Percentiles rank a stretch among this genome's conserved stretches.
phyloP scores from a whole-genome alignment of 1,284 basidiomycete genomes.

The Ceratobasidium sp. region DNA sequence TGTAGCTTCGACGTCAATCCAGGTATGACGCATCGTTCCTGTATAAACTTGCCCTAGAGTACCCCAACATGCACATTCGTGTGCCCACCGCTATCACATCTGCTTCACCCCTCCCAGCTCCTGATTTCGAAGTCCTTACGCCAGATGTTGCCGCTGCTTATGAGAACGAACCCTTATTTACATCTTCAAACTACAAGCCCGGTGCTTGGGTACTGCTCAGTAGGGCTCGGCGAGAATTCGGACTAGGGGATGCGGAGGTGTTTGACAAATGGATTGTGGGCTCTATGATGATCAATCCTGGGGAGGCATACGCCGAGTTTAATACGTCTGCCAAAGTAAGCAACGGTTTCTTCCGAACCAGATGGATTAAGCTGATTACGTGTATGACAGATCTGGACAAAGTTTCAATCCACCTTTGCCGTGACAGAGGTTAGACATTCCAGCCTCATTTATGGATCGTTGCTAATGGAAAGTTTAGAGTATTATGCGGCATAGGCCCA shows the following conservation, averaged over 20 bases:
- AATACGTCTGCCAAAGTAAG: constrained; percentile 73
- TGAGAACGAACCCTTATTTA: constrained; percentile 55
- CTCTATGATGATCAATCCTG: constrained; percentile 72
- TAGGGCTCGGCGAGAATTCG: constrained; percentile 68
- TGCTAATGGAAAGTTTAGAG: constrained; percentile 58
- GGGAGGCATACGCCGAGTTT: constrained; percentile 76
- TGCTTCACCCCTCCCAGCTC: constrained; percentile 56
- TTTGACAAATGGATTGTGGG: constrained; percentile 75
- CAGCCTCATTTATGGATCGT: background rate
- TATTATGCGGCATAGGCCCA: constrained; percentile 68
- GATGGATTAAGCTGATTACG: too few relatives aligned
- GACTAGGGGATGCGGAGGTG: constrained; percentile 59
- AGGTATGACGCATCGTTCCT: constrained; percentile 67
- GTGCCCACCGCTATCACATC: constrained; percentile 58
- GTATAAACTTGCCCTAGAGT: constrained; percentile 67
- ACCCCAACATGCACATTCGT: constrained; percentile 72
- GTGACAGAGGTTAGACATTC: constrained; percentile 62
- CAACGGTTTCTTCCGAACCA: background rate
- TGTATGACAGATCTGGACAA: constrained; percentile 73
- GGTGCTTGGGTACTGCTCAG: constrained; percentile 68
- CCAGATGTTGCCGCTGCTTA: background rate
- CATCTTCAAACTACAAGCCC: constrained; percentile 62
- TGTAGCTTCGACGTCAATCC: background rate
- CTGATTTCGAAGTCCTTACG: constrained; percentile 46
- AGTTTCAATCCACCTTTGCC: constrained; percentile 69